Percentiles rank a stretch among this genome's conserved stretches.
phyloP scores from a whole-genome alignment of 2,329 filamentous ascomycete genomes.

The Xylaria hypoxylon region DNA sequence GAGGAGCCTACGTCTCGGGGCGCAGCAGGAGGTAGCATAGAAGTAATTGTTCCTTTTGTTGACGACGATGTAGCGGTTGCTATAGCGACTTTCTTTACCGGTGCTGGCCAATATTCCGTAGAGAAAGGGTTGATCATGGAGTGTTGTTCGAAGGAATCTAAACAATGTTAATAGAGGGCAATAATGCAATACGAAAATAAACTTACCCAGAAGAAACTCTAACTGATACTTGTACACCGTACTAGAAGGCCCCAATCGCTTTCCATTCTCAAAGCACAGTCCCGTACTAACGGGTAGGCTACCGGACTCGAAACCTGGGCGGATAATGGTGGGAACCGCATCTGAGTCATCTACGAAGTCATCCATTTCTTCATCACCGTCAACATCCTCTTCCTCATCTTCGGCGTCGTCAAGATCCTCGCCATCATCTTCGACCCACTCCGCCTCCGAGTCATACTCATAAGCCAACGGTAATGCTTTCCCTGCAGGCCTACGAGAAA shows the following conservation, averaged over 20 bases:
- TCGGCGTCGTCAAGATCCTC: conserved; percentile 68
- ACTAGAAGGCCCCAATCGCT: conserved; percentile 59
- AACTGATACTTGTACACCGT: conserved; percentile 73
- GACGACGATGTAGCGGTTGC: conserved; percentile 29
- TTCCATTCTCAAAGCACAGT: conserved; percentile 80
- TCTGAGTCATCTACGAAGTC: conserved; percentile 91
- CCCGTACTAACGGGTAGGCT: conserved; percentile 83
- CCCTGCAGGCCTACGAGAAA: conserved; percentile 66
- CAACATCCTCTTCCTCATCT: conserved; percentile 75
- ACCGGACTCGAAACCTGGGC: conserved; percentile 64
- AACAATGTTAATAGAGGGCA: conserved; percentile 38
- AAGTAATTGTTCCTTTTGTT: conserved; percentile 27
- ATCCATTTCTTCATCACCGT: conserved; percentile 85
- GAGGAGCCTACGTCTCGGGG: conserved; percentile 36
- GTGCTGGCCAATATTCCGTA: conserved; percentile 76
- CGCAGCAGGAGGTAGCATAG: conserved; percentile 43
- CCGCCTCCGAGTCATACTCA: conserved; percentile 86
- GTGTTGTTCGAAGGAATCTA: conserved; percentile 63
- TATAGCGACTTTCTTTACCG: conserved; percentile 53
- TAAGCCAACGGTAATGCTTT: conserved; percentile 76
- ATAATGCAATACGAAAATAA: conserved; percentile 39
- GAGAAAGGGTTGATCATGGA: conserved; percentile 85
- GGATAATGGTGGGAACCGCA: conserved; percentile 58
- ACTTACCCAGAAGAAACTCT: conserved; percentile 78
- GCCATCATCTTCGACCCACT: conserved; percentile 80